phyloP scores from a whole-genome alignment of 1,284 basidiomycete species.

The Trametes hirsuta region DNA sequence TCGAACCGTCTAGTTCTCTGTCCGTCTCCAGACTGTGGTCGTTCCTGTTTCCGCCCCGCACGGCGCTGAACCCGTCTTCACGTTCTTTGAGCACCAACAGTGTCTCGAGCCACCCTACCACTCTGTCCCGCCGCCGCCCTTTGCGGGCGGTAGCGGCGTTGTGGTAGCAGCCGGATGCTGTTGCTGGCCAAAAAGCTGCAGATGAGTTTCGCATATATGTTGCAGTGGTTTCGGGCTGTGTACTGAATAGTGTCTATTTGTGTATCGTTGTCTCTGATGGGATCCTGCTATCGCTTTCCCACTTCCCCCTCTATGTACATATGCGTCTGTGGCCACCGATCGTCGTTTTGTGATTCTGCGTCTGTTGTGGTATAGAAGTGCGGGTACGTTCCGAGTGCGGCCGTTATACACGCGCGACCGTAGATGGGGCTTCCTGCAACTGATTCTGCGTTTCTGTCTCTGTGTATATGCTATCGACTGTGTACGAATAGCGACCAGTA shows the following conservation, averaged over 20 bases:
- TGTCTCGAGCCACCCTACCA: conserved; percentile 11
- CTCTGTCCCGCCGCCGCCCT: not conserved
- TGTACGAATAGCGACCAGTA: not conserved
- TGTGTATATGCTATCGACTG: not conserved
- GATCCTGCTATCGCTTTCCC: not conserved
- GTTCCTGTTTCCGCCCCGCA: conserved; percentile 9
- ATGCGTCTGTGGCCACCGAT: conserved; percentile 2
- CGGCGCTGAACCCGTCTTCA: conserved; percentile 26
- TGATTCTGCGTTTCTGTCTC: not conserved
- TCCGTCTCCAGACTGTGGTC: too few relatives aligned
- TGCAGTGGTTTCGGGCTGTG: not conserved
- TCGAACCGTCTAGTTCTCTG: too few relatives aligned
- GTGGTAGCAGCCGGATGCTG: conserved; percentile 15
- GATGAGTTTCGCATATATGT: conserved; percentile 18
- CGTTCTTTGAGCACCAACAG: conserved; percentile 27
- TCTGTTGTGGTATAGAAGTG: not conserved
- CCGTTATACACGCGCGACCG: not conserved
- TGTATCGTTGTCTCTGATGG: not conserved
- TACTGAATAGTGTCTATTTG: not conserved
- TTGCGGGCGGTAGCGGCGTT: not conserved
- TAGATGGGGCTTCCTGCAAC: not conserved
- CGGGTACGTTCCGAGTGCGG: not conserved
- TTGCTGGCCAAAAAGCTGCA: conserved; percentile 29
- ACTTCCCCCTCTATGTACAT: not conserved
- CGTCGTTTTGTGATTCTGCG: not conserved